These are phyloP conservation scores for Rhypophila decipiens DNA, from an alignment of 495 filamentous ascomycete genomes.

Conservation along the genomic window DNA sequence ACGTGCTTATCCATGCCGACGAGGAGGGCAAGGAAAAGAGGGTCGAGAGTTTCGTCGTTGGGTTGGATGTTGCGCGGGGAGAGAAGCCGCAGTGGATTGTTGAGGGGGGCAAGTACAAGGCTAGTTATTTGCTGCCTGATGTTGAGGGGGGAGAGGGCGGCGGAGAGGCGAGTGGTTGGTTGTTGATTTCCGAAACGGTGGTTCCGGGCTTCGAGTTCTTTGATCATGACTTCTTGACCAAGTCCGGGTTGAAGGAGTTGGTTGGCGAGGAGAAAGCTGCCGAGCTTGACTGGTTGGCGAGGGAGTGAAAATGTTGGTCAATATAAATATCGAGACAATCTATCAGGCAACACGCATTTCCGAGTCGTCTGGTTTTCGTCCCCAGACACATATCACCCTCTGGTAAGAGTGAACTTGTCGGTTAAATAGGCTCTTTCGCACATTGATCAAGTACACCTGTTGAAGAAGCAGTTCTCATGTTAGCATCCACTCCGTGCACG, in stretches of 20 bases:
- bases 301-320: not conserved
- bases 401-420: constrained; percentile 49
- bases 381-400: constrained; percentile 48
- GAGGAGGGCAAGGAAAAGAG: constrained; percentile 30
- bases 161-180: constrained; percentile 29
- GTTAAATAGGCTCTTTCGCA: constrained; percentile 50
- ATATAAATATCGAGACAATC: not conserved
- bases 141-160: constrained; percentile 24
- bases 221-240: constrained; percentile 56
- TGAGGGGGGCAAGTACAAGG: constrained; percentile 59
- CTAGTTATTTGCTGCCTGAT: constrained; percentile 48
- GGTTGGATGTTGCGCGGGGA: constrained; percentile 45
- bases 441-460: constrained; percentile 53
- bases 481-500: too few species aligned
- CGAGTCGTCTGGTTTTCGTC: constrained; percentile 42
- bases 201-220: constrained; percentile 60
- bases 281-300: constrained; percentile 44
- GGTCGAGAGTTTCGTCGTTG: constrained; percentile 59
- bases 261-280: constrained; percentile 39
- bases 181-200: constrained; percentile 62
- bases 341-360: not conserved
- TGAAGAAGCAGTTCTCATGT: too few species aligned
- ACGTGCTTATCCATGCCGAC: constrained; percentile 52
- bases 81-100: constrained; percentile 65
- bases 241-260: constrained; percentile 38